Percentiles rank a stretch among this genome's conserved stretches.
Conservation (phyloP, 2,329 filamentous ascomycete genomes). For the Zalaria sp. region DNA sequence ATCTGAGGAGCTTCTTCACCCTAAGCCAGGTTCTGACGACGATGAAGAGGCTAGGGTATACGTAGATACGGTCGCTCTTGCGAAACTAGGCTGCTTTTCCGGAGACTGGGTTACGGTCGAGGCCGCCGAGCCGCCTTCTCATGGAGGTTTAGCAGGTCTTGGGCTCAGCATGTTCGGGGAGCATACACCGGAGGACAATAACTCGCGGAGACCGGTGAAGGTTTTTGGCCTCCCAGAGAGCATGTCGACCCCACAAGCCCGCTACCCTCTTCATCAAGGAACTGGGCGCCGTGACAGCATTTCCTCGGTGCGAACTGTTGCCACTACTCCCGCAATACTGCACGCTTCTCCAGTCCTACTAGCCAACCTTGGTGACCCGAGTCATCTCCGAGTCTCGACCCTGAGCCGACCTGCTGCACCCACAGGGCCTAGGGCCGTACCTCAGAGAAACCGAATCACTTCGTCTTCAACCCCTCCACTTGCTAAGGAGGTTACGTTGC, state of each 20-base stretch:
- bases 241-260: conserved; percentile 34
- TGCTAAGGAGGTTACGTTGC: conserved; percentile 68
- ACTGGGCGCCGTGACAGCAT: conserved; percentile 39
- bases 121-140: conserved; percentile 56
- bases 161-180: conserved; percentile 45
- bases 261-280: conserved; percentile 38
- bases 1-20: conserved; percentile 66
- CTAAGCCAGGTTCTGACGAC: conserved; percentile 70
- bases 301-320: conserved; percentile 29
- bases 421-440: conserved; percentile 25
- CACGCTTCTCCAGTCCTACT: conserved; percentile 79
- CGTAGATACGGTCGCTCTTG: conserved; percentile 73
- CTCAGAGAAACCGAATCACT: conserved; percentile 8
- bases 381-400: conserved; percentile 65
- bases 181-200: conserved; percentile 2
- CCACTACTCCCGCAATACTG: conserved; percentile 44
- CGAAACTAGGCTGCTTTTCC: conserved; percentile 89
- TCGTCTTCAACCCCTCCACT: conserved; percentile 39
- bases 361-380: conserved; percentile 67
- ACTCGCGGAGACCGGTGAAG: conserved; percentile 63
- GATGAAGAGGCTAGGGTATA: conserved; percentile 79
- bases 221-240: conserved; percentile 80
- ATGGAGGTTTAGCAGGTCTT: conserved; percentile 54
- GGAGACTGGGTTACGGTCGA: conserved; percentile 92
- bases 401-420: conserved; percentile 31